phyloP scores from a whole-genome alignment of 1,139 yeast species.

The Zygotorulaspora mrakii region DNA sequence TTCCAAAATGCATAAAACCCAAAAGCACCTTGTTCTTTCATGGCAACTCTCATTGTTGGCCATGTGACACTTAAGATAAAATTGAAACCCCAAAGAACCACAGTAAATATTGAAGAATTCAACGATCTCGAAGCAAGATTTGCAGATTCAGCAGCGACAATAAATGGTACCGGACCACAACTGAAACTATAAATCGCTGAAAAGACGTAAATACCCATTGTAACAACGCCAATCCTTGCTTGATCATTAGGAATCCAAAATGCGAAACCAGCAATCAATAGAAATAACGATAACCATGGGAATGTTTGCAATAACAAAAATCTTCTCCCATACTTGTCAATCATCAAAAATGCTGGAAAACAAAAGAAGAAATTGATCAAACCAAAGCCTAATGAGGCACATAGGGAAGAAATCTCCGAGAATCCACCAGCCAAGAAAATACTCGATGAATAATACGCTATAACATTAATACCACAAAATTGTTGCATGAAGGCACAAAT shows the following conservation, averaged over 20 bases:
- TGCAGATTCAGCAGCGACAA: constrained; percentile 84
- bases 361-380: constrained; percentile 78
- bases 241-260: constrained; percentile 55
- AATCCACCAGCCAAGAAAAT: constrained; percentile 70
- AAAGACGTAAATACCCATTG: constrained; percentile 70
- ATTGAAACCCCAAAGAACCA: constrained; percentile 83
- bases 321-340: constrained; percentile 77
- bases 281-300: constrained; percentile 67
- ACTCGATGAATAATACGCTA: constrained; percentile 75
- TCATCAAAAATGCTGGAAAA: constrained; percentile 76
- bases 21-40: constrained; percentile 80
- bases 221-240: constrained; percentile 62
- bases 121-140: constrained; percentile 80
- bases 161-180: constrained; percentile 89
- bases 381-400: constrained; percentile 87
- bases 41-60: constrained; percentile 66
- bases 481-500: constrained; percentile 89
- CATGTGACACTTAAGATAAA: constrained; percentile 77
- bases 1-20: constrained; percentile 91
- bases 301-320: constrained; percentile 64
- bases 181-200: constrained; percentile 76
- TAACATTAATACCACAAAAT: constrained; percentile 86
- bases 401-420: constrained; percentile 54
- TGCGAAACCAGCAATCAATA: constrained; percentile 71
- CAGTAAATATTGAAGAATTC: constrained; percentile 83